phyloP scores from a whole-genome alignment of 169 alveolate genomes.

The Toxoplasma gondii region DNA sequence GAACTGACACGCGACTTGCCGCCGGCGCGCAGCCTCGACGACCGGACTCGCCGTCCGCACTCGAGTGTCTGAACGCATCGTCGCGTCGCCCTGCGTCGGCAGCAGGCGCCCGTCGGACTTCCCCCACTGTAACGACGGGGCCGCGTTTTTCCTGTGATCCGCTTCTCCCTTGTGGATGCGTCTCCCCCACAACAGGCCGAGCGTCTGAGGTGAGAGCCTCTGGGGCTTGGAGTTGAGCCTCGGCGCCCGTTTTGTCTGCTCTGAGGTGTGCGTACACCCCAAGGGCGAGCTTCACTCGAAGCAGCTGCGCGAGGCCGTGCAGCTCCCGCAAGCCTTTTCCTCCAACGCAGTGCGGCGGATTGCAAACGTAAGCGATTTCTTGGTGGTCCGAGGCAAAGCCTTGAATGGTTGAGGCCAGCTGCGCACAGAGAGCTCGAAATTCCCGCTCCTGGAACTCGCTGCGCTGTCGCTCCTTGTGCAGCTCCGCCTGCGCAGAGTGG shows the following conservation, averaged over 20 bases:
- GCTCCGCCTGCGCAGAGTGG: neutral
- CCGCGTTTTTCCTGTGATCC: too few species aligned
- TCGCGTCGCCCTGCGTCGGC: neutral
- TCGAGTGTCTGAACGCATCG: too few species aligned
- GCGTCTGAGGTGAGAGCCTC: too few species aligned
- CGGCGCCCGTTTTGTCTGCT: neutral
- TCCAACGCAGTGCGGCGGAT: neutral
- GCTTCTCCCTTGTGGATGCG: too few species aligned
- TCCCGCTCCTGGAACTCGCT: neutral
- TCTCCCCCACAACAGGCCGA: too few species aligned
- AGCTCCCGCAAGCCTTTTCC: constrained; percentile 10
- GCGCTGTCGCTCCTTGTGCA: neutral
- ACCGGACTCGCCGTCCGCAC: too few species aligned
- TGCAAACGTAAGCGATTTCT: neutral
- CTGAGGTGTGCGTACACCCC: constrained; percentile 18
- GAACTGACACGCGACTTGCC: neutral
- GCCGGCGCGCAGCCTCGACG: too few species aligned
- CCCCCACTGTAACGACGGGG: too few species aligned
- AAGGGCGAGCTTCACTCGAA: constrained; percentile 1
- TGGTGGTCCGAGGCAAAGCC: neutral
- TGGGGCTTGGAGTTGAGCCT: neutral
- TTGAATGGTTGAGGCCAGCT: neutral
- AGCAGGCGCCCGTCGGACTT: too few species aligned
- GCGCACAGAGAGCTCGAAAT: neutral
- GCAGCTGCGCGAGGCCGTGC: constrained; percentile 18